These are phyloP conservation scores for Dictyostelium citrinum DNA, from an alignment of 78 protist genomes.

Conservation along the genomic window DNA sequence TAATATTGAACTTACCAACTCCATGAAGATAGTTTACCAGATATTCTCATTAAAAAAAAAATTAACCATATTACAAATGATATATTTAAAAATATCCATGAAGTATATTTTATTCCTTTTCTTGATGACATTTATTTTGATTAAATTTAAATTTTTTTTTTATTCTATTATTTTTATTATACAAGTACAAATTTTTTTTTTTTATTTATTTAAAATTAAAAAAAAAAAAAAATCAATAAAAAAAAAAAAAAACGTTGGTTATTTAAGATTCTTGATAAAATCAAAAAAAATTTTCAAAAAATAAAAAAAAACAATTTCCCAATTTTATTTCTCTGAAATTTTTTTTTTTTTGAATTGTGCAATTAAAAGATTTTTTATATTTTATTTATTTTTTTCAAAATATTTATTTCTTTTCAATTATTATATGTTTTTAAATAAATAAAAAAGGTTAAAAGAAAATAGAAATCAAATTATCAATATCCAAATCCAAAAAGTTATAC, in stretches of 20 bases:
- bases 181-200: neutral
- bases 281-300: neutral
- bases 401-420: too few relatives aligned
- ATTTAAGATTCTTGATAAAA: neutral
- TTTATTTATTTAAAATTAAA: neutral
- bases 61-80: constrained; percentile 1
- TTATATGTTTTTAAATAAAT: too few relatives aligned
- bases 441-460: neutral
- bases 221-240: neutral
- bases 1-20: neutral
- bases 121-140: neutral
- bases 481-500: neutral
- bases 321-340: too few relatives aligned
- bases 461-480: neutral
- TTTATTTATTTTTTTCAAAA: too few relatives aligned
- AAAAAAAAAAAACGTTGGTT: neutral
- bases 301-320: neutral
- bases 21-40: neutral
- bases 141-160: neutral
- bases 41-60: neutral
- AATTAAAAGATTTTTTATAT: too few relatives aligned
- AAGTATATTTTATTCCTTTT: neutral
- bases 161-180: neutral
- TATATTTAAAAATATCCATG: neutral
- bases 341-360: too few relatives aligned